These are phyloP conservation scores for Trypanosoma vivax DNA, from an alignment of 208 protist species.

Conservation along the genomic window DNA sequence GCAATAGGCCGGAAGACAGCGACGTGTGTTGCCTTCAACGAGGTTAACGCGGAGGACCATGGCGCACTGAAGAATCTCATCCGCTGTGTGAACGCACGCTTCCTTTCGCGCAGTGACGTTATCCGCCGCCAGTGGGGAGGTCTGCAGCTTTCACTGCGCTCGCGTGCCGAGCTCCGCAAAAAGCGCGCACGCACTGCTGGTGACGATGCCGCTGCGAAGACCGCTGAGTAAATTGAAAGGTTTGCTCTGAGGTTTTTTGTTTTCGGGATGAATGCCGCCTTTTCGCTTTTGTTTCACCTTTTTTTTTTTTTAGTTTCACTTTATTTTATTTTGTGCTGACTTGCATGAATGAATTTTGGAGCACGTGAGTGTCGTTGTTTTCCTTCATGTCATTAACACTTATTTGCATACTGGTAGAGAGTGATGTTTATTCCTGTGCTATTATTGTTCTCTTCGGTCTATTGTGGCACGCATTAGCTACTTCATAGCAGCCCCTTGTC, in stretches of 20 bases:
- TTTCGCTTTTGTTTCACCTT: neutral
- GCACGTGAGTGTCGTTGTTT: no score
- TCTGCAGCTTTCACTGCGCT: slow-evolving; percentile 79
- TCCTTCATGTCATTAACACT: no score
- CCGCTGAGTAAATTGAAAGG: slow-evolving; percentile 2
- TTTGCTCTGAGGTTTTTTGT: neutral
- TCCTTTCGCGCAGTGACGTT: slow-evolving; percentile 91
- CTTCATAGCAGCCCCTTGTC: no score
- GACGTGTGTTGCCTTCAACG: slow-evolving; percentile 93
- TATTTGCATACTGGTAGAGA: no score
- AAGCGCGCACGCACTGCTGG: slow-evolving; percentile 65
- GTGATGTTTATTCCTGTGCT: no score
- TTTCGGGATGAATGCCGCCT: slow-evolving; percentile 15
- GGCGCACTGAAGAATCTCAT: slow-evolving; percentile 89
- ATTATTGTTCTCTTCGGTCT: no score
- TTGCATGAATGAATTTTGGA: neutral
- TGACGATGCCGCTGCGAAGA: slow-evolving; percentile 43
- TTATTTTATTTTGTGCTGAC: slow-evolving; percentile 10
- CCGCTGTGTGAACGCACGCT: slow-evolving; percentile 90
- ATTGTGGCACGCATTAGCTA: no score
- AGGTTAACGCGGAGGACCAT: slow-evolving; percentile 93
- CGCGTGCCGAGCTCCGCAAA: slow-evolving; percentile 73
- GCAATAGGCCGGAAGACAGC: slow-evolving; percentile 97
- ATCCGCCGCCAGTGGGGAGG: slow-evolving; percentile 93
- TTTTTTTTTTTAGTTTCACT: neutral